These are phyloP conservation scores for Stachybotrys elegans DNA, from an alignment of 2,329 filamentous ascomycete species.

Conservation along the genomic window DNA sequence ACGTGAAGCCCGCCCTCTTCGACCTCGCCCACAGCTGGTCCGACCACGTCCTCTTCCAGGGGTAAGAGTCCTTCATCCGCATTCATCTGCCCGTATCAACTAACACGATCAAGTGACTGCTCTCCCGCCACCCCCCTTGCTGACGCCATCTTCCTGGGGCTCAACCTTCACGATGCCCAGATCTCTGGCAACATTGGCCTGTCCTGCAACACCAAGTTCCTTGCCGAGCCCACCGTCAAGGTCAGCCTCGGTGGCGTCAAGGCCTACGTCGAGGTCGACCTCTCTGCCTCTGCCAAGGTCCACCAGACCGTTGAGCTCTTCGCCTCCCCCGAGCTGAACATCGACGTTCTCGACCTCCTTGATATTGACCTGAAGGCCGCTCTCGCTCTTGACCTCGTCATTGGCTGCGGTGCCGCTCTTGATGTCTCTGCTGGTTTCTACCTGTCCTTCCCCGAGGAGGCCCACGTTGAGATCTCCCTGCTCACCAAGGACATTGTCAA, in stretches of 20 bases:
- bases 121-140: conserved; percentile 10
- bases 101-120: conserved; percentile 2
- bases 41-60: conserved; percentile 10
- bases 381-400: conserved; percentile 46
- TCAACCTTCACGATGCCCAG: conserved; percentile 26
- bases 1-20: conserved; percentile 5
- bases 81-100: neutral
- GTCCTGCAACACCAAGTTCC: conserved; percentile 34
- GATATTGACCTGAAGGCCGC: conserved; percentile 35
- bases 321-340: conserved; percentile 26
- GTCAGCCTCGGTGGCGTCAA: conserved; percentile 46
- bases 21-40: conserved; percentile 8
- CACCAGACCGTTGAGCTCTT: conserved; percentile 48
- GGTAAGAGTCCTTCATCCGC: neutral
- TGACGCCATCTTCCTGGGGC: conserved; percentile 15
- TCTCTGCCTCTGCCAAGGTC: conserved; percentile 37
- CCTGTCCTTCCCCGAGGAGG: conserved; percentile 42
- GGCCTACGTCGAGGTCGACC: conserved; percentile 44
- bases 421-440: conserved; percentile 43
- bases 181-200: conserved; percentile 43
- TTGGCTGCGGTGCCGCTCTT: conserved; percentile 41
- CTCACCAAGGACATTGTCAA: conserved; percentile 32
- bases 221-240: conserved; percentile 32
- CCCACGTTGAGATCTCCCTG: conserved; percentile 34
- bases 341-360: conserved; percentile 36